Percentiles rank a stretch among this genome's conserved stretches.
phyloP scores from a whole-genome alignment of 495 filamentous ascomycete species.

The Lophiotrema nucula region DNA sequence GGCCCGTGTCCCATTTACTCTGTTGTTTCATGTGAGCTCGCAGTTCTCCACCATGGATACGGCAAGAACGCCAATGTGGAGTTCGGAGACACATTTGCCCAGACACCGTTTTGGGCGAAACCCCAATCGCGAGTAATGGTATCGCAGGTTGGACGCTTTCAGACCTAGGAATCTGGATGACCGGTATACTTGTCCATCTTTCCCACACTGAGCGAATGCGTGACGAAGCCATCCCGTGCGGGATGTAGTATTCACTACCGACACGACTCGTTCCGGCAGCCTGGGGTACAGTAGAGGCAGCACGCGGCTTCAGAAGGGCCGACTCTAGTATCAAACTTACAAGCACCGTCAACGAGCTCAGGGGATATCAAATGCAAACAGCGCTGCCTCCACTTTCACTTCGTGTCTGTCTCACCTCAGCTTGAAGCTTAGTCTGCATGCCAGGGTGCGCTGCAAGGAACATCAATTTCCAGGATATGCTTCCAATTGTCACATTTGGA shows the following conservation, averaged over 20 bases:
- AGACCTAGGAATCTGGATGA: constrained; percentile 14
- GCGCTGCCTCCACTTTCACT: background rate
- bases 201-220: constrained; percentile 44
- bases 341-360: constrained; percentile 28
- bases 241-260: constrained; percentile 1
- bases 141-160: constrained; percentile 3
- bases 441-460: constrained; percentile 42
- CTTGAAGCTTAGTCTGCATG: constrained; percentile 5
- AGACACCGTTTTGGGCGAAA: constrained; percentile 27
- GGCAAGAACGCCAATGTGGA: constrained; percentile 1
- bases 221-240: constrained; percentile 39
- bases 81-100: constrained; percentile 15
- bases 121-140: constrained; percentile 26
- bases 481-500: constrained; percentile 46
- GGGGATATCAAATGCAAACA: background rate
- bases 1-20: constrained; percentile 1
- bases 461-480: constrained; percentile 43
- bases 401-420: background rate
- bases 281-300: constrained; percentile 44
- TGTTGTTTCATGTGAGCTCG: background rate
- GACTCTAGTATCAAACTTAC: constrained; percentile 41
- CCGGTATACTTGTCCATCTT: constrained; percentile 28
- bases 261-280: constrained; percentile 32
- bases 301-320: constrained; percentile 40
- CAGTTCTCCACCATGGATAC: constrained; percentile 8